Conservation (phyloP, 169 alveolate genomes). For the Fabrea salina region DNA sequence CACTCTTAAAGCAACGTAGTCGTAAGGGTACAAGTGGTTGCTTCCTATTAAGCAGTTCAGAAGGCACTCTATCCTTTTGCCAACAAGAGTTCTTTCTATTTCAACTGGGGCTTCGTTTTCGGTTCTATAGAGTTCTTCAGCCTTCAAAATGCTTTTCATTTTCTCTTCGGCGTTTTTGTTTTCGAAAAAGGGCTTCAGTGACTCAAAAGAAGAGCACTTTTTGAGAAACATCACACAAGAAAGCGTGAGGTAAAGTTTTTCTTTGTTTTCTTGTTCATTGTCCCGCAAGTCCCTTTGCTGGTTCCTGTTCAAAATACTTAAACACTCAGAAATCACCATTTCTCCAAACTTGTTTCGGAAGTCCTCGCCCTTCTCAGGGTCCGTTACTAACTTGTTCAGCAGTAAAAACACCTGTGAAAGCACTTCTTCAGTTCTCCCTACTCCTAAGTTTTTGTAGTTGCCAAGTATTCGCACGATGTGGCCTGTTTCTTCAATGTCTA, state of each 20-base stretch:
- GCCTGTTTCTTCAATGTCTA: conserved; percentile 58
- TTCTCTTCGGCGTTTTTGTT: conserved; percentile 22
- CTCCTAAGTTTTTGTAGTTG: conserved; percentile 58
- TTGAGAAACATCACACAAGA: conserved; percentile 46
- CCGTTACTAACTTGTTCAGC: conserved; percentile 36
- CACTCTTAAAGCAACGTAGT: conserved; percentile 44
- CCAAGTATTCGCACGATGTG: conserved; percentile 48
- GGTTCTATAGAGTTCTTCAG: conserved; percentile 42
- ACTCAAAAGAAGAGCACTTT: conserved; percentile 36
- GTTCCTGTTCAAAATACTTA: conserved; percentile 44
- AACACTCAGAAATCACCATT: conserved; percentile 38
- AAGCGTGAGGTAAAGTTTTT: conserved; percentile 40
- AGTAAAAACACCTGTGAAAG: conserved; percentile 48
- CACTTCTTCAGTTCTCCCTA: conserved; percentile 59
- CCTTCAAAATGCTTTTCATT: conserved; percentile 33
- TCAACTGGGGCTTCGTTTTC: conserved; percentile 38
- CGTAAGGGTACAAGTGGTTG: conserved; percentile 39
- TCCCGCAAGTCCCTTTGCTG: conserved; percentile 31
- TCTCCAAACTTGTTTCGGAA: conserved; percentile 52
- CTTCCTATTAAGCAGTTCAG: conserved; percentile 26
- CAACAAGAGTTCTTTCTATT: conserved; percentile 46
- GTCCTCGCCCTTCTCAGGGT: conserved; percentile 34
- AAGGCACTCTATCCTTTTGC: conserved; percentile 34
- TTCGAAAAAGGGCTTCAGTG: conserved; percentile 32
- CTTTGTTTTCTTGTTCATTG: conserved; percentile 49